These are phyloP conservation scores for Pterocarpus macrocarpus DNA, from an alignment of 306 rosid species.

Conservation along the genomic window DNA sequence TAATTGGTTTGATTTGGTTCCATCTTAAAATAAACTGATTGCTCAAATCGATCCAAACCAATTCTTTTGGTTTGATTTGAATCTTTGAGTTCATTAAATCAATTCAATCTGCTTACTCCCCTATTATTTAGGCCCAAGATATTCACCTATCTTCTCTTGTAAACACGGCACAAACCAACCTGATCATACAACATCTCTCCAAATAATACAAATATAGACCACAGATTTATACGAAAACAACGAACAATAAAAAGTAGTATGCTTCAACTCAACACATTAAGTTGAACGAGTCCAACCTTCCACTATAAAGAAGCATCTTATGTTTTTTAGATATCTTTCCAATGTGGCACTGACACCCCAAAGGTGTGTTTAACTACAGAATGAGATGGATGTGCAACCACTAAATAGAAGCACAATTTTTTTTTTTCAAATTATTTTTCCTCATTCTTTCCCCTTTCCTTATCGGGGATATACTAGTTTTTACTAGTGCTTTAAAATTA, in stretches of 20 bases:
- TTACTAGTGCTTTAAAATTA: not conserved
- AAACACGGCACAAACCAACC: slow-evolving; percentile 10
- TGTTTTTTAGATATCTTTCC: not conserved
- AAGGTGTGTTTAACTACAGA: slow-evolving; percentile 1
- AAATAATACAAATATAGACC: slow-evolving; percentile 16
- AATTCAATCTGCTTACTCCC: too few relatives aligned
- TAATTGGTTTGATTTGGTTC: too few relatives aligned
- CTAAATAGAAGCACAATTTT: not conserved
- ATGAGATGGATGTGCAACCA: not conserved
- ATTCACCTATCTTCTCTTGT: not conserved
- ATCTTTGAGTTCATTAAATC: too few relatives aligned
- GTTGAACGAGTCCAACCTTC: slow-evolving; percentile 4
- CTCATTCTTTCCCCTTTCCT: not conserved
- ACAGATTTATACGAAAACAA: slow-evolving; percentile 32
- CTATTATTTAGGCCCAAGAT: slow-evolving; percentile 21
- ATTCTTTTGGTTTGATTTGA: too few relatives aligned
- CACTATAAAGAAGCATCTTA: not conserved
- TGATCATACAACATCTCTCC: slow-evolving; percentile 25
- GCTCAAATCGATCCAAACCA: too few relatives aligned
- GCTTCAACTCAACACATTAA: not conserved
- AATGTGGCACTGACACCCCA: not conserved
- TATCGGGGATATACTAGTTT: not conserved
- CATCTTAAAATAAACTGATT: too few relatives aligned
- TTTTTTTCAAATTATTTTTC: too few relatives aligned
- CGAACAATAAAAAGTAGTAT: not conserved